These are phyloP conservation scores for Eucalyptus decipiens DNA, from an alignment of 345 rosid species.

Conservation along the genomic window DNA sequence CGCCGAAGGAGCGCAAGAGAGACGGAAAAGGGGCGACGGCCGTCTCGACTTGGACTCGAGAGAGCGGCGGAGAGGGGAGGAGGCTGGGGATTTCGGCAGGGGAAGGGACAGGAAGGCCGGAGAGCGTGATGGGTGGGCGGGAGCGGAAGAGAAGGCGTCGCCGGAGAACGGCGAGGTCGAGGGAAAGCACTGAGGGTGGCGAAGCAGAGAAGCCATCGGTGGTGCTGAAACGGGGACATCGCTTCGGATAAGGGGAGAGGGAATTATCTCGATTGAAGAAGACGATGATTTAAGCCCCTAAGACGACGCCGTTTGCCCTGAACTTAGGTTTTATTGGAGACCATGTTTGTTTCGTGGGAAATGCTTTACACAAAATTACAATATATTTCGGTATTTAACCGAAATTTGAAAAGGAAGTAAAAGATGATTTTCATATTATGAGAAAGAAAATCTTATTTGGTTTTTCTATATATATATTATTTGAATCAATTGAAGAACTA, in stretches of 20 bases:
- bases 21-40: not conserved
- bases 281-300: not conserved
- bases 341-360: not conserved
- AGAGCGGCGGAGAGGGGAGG: not conserved
- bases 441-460: accelerated
- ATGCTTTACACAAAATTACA: too few species aligned
- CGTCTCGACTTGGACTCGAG: not conserved
- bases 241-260: not conserved
- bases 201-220: not conserved
- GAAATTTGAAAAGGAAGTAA: too few species aligned
- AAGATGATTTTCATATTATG: not conserved
- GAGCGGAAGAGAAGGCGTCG: not conserved
- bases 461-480: too few species aligned
- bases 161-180: slow-evolving; percentile 23
- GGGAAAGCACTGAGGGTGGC: slow-evolving; percentile 24
- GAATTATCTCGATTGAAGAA: not conserved
- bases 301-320: not conserved
- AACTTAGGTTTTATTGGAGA: not conserved
- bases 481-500: accelerated
- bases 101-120: not conserved
- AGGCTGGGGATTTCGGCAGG: not conserved
- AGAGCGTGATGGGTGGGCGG: not conserved
- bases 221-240: not conserved
- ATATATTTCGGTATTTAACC: not conserved
- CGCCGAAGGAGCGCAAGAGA: not conserved